These are phyloP conservation scores for Dimocarpus longan DNA, from an alignment of 345 rosid species.

Conservation along the genomic window DNA sequence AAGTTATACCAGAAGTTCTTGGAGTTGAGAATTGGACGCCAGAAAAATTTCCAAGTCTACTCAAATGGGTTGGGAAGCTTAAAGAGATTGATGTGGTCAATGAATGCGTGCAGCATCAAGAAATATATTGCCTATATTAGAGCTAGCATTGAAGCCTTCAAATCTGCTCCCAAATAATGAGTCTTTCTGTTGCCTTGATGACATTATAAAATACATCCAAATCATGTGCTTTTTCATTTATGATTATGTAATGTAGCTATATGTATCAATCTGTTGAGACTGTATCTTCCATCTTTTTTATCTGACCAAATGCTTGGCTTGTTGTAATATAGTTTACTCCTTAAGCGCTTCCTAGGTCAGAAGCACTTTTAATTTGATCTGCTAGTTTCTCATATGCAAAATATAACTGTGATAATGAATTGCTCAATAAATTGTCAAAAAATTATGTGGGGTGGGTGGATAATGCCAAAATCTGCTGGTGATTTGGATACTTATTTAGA, in stretches of 20 bases:
- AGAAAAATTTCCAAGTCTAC: slow-evolving; percentile 22
- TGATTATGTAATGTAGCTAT: neutral
- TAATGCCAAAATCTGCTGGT: too few relatives aligned
- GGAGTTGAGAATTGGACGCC: neutral
- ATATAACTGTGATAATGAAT: too few relatives aligned
- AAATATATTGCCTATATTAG: slow-evolving; percentile 19
- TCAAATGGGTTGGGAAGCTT: slow-evolving; percentile 29
- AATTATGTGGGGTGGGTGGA: too few relatives aligned
- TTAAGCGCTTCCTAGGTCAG: too few relatives aligned
- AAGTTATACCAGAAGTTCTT: slow-evolving; percentile 3
- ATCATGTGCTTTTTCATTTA: neutral
- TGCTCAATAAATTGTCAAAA: too few relatives aligned
- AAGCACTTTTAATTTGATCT: too few relatives aligned
- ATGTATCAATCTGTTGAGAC: neutral
- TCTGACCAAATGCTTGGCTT: too few relatives aligned
- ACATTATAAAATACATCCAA: neutral
- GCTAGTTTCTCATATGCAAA: too few relatives aligned
- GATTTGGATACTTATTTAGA: too few relatives aligned
- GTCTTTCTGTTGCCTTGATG: neutral
- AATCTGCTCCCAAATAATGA: neutral
- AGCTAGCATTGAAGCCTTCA: neutral
- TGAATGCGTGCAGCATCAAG: slow-evolving; percentile 35
- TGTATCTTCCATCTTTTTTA: too few relatives aligned
- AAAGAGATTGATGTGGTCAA: slow-evolving; percentile 12
- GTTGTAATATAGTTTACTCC: too few relatives aligned